These are phyloP conservation scores for Jackrogersella multiformis DNA, from an alignment of 495 filamentous ascomycete genomes.

Conservation along the genomic window DNA sequence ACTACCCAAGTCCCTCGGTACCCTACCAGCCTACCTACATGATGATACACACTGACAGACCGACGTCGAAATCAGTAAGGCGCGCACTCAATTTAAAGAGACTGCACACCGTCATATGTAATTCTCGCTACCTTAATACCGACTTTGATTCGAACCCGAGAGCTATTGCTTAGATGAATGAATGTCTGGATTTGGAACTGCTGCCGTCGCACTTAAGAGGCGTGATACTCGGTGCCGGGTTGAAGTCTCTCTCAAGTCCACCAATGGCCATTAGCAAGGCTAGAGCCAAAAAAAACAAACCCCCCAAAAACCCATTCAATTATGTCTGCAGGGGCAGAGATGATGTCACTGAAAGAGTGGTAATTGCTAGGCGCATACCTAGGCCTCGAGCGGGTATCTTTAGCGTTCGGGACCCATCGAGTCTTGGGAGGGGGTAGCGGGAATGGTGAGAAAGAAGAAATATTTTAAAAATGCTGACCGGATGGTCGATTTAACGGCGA, in stretches of 20 bases:
- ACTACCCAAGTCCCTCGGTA: too few species aligned
- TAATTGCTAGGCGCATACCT: not conserved
- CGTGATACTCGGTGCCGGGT: conserved; percentile 23
- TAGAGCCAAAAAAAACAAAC: conserved; percentile 31
- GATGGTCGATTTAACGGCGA: conserved; percentile 42
- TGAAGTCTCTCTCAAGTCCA: conserved; percentile 16
- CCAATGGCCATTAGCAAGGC: conserved; percentile 20
- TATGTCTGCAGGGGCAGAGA: conserved; percentile 14
- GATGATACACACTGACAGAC: conserved; percentile 19
- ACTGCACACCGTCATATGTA: conserved; percentile 7
- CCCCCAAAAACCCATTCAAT: too few species aligned
- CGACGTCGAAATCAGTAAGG: conserved; percentile 31
- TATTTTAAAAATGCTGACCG: conserved; percentile 12
- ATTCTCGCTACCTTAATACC: too few species aligned
- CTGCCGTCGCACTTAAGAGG: conserved; percentile 29
- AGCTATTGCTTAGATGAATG: conserved; percentile 14
- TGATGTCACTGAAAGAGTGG: conserved; percentile 33
- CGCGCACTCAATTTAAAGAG: conserved; percentile 20
- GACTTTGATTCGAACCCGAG: conserved; percentile 5
- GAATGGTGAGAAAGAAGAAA: conserved; percentile 7
- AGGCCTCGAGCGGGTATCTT: not conserved
- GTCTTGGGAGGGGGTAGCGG: not conserved
- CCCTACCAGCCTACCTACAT: too few species aligned
- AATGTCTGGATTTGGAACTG: conserved; percentile 24
- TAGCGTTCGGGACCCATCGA: conserved; percentile 20